Evolutionary conservation across 305 asterid species (phyloP).

Genomic region (Andrographis paniculata): DNA sequence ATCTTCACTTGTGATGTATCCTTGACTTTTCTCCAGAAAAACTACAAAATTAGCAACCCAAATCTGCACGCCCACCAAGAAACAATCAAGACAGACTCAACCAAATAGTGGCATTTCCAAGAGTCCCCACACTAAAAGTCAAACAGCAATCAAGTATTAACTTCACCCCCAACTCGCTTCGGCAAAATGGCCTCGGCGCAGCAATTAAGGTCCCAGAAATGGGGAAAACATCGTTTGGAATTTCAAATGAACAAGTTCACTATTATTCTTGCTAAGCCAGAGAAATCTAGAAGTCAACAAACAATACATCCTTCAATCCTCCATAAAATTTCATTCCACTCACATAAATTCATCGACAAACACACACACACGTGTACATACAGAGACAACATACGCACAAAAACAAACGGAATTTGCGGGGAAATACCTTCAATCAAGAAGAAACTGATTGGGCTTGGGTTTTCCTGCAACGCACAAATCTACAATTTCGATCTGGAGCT

Average conservation of each 20-base stretch:
- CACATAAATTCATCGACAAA: slow-evolving; percentile 5
- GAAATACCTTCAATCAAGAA: slow-evolving; percentile 18
- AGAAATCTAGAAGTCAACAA: slow-evolving; percentile 10
- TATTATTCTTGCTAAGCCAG: too few species aligned
- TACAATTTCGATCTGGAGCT: slow-evolving; percentile 20
- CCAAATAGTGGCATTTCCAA: slow-evolving; percentile 11
- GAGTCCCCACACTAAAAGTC: slow-evolving; percentile 7
- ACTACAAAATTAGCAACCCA: slow-evolving; percentile 17
- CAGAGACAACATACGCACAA: not conserved
- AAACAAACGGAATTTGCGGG: slow-evolving; percentile 3
- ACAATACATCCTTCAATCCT: not conserved
- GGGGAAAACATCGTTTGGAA: too few species aligned
- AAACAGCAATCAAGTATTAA: too few species aligned
- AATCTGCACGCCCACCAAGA: slow-evolving; percentile 8
- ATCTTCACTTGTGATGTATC: slow-evolving; percentile 16
- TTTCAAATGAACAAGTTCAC: too few species aligned
- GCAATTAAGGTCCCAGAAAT: too few species aligned
- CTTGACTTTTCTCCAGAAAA: slow-evolving; percentile 17
- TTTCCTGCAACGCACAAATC: slow-evolving; percentile 15
- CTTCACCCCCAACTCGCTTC: too few species aligned
- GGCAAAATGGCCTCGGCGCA: too few species aligned
- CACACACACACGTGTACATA: not conserved
- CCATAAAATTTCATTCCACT: slow-evolving; percentile 3
- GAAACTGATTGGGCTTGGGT: slow-evolving; percentile 7
- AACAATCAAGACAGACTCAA: slow-evolving; percentile 1